These are phyloP conservation scores for Nakazawaea holstii DNA, from an alignment of 805 yeast species.

Conservation along the genomic window DNA sequence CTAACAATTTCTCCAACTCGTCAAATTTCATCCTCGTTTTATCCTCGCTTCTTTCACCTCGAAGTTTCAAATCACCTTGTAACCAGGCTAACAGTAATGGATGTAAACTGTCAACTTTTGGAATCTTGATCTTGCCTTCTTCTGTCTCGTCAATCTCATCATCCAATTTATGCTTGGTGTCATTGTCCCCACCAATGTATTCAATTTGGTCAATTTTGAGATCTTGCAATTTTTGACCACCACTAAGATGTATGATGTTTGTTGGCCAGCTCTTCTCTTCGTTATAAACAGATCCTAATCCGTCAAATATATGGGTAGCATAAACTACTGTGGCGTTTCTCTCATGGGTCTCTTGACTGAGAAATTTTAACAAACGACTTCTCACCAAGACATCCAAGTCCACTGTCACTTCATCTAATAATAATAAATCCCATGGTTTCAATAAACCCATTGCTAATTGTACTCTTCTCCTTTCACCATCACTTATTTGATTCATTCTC, in stretches of 20 bases:
- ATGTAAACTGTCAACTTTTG: conserved; percentile 50
- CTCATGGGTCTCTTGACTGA: conserved; percentile 64
- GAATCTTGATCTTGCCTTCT: conserved; percentile 26
- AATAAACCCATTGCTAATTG: conserved; percentile 91
- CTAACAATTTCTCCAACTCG: conserved; percentile 41
- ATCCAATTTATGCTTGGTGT: conserved; percentile 12
- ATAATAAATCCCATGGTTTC: conserved; percentile 81
- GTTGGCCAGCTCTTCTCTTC: conserved; percentile 68
- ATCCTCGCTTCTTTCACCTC: conserved; percentile 51
- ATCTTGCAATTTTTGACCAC: conserved; percentile 48
- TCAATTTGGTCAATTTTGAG: conserved; percentile 24
- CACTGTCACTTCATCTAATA: conserved; percentile 96
- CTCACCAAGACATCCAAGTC: conserved; percentile 93
- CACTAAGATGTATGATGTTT: conserved; percentile 67
- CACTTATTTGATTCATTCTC: conserved; percentile 90
- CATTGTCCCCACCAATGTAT: conserved; percentile 19
- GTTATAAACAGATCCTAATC: conserved; percentile 48
- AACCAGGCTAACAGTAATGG: conserved; percentile 75
- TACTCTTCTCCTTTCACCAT: conserved; percentile 93
- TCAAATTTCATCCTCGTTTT: conserved; percentile 45
- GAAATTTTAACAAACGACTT: conserved; percentile 61
- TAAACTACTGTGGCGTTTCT: conserved; percentile 78
- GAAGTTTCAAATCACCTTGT: conserved; percentile 38
- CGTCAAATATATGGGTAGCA: conserved; percentile 96
- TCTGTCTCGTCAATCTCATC: conserved; percentile 18